These are phyloP conservation scores for Crithidia sp. DNA, from an alignment of 208 protist genomes.

Conservation along the genomic window DNA sequence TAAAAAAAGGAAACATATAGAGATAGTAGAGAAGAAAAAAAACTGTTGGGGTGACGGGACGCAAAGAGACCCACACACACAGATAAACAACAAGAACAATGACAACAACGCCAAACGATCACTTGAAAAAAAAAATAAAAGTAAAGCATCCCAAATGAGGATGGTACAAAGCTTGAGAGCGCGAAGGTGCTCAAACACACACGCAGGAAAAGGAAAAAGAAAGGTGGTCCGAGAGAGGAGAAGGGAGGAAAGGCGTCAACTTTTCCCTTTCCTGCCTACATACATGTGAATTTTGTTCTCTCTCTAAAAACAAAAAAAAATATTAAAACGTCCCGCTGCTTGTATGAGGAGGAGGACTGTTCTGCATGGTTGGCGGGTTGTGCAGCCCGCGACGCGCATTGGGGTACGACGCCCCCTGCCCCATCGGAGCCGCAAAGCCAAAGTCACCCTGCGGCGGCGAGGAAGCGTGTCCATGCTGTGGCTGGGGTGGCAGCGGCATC, in stretches of 20 bases:
- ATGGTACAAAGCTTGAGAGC: not conserved
- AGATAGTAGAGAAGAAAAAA: not conserved
- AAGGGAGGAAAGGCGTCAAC: no score
- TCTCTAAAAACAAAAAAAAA: no score
- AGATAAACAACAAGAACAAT: not conserved
- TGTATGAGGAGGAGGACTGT: not conserved
- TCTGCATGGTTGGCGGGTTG: not conserved
- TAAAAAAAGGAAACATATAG: constrained; percentile 1
- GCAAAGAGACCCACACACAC: not conserved
- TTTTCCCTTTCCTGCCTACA: not conserved
- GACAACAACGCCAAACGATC: not conserved
- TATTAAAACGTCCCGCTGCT: not conserved
- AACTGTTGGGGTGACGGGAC: not conserved
- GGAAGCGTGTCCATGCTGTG: not conserved
- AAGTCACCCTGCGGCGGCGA: not conserved
- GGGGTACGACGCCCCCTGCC: not conserved
- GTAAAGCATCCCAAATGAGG: not conserved
- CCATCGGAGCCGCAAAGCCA: constrained; percentile 3
- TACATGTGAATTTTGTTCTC: no score
- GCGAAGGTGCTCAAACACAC: not conserved
- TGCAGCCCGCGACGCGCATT: not conserved
- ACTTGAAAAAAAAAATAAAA: not conserved
- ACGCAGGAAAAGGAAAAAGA: no score
- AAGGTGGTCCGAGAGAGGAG: no score
- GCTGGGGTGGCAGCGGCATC: constrained; percentile 5